Base-by-base conservation (phyloP, 2,329 filamentous ascomycete genomes). In the Lasiodiplodia citricola region DNA sequence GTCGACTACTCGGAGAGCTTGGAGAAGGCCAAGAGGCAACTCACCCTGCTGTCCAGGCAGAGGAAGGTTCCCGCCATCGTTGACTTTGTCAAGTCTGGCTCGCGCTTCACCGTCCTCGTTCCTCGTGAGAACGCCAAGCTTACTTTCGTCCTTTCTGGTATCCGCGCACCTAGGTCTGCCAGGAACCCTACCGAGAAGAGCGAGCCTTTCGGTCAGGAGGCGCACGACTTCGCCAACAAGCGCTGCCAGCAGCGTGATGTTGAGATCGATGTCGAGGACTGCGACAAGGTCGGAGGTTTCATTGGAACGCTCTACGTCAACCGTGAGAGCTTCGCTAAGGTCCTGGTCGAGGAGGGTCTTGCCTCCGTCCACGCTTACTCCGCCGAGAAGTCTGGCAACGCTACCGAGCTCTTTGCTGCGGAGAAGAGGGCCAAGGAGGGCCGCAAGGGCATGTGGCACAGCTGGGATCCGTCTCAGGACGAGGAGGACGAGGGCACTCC, bases 71-170 rank as follows among this genome's bases (percentile, higher is more conserved):
- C 96, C 8, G 96, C 92, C 13, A 87, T 99, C 73, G 94, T 99
- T 52, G 96, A 99, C 80, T 99, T 96, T 80, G 96, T 97, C 84
- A 97, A 98, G 83, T 92, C 94, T n/a, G 96, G 92, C 37, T 97
- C 94, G 51, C 89, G 96, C 73, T 99, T 98, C 81, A 97, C 93
- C 31, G 86, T 99, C 44, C 85, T 99, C 11, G 89, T 99, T 60
- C 95, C 96, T 57, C 91, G 94, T 44, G 96, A 99, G 78, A 94
- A 93, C 75, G 90, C 95, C 77, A 98, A 97, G 84, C 86, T 99
- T 70, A 99, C 95, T 1, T 91, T 99, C 78, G 94, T 99, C 4
- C 88, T 99, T 58, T 95, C 92, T 66, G 95, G 96, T 58, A 96
- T 99, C 73, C 92, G 94, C 70, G 93, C 93, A 16, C 96, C 96